Conservation (phyloP, 78 protist genomes). For the Mantamonas sphyraenae region DNA sequence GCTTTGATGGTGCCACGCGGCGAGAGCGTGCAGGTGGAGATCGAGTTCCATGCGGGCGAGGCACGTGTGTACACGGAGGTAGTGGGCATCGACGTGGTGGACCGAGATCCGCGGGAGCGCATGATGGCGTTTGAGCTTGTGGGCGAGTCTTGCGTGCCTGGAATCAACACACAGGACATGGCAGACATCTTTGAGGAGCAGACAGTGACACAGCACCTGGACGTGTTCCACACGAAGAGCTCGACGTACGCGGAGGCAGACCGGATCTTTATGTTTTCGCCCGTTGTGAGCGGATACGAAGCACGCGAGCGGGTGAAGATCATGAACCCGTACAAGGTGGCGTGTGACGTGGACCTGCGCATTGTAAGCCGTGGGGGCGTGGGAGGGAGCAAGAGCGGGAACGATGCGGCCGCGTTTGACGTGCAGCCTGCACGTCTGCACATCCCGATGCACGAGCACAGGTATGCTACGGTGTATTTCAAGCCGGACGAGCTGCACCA, state of each 20-base stretch:
- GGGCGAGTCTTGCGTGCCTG: slow-evolving; percentile 74
- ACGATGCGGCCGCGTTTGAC: not conserved
- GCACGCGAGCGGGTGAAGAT: slow-evolving; percentile 36
- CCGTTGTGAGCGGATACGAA: slow-evolving; percentile 14
- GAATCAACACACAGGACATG: slow-evolving; percentile 36
- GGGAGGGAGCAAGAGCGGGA: not conserved
- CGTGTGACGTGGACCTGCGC: slow-evolving; percentile 22
- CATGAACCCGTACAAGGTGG: slow-evolving; percentile 56
- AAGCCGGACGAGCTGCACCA: slow-evolving; percentile 28
- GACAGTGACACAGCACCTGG: slow-evolving; percentile 16
- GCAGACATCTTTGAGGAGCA: slow-evolving; percentile 74
- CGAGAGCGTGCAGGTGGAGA: too few relatives aligned
- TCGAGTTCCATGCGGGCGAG: too few relatives aligned
- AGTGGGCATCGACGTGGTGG: slow-evolving; percentile 31
- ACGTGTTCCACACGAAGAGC: not conserved
- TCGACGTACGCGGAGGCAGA: slow-evolving; percentile 32
- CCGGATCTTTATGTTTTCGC: slow-evolving; percentile 44
- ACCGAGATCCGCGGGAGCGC: slow-evolving; percentile 24
- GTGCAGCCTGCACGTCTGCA: slow-evolving; percentile 18
- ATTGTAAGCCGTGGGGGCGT: not conserved
- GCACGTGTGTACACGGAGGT: not conserved
- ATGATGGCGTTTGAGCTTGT: slow-evolving; percentile 34
- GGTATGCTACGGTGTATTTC: slow-evolving; percentile 49
- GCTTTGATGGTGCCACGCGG: not conserved
- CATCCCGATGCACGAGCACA: slow-evolving; percentile 61